Percentiles rank a stretch among this genome's conserved stretches.
phyloP scores from a whole-genome alignment of 1,139 yeast species.

The Kurtzmaniella quercitrusa region DNA sequence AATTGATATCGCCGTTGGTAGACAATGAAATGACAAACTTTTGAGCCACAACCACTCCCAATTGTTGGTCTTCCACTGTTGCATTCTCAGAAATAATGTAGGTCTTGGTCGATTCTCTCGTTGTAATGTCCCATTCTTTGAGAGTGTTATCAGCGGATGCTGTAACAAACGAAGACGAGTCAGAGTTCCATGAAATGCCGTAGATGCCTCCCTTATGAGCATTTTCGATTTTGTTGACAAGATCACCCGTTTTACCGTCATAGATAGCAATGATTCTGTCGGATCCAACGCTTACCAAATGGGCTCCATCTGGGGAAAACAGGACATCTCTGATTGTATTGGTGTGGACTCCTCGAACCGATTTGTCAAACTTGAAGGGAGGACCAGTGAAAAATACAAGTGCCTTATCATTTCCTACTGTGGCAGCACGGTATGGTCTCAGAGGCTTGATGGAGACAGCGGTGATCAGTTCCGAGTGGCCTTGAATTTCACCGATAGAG shows the following conservation, averaged over 20 bases:
- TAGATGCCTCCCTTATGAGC: conserved; percentile 80
- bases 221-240: conserved; percentile 46
- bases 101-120: conserved; percentile 32
- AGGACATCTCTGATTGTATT: conserved; percentile 78
- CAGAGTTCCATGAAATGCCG: conserved; percentile 66
- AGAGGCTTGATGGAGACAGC: conserved; percentile 83
- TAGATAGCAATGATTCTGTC: conserved; percentile 76
- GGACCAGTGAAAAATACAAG: conserved; percentile 88
- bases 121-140: conserved; percentile 52
- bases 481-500: conserved; percentile 91
- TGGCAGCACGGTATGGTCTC: conserved; percentile 91
- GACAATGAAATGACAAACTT: conserved; percentile 64
- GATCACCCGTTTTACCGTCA: conserved; percentile 87
- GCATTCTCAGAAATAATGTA: conserved; percentile 37
- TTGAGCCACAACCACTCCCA: conserved; percentile 71
- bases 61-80: conserved; percentile 61
- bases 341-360: conserved; percentile 70
- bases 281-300: conserved; percentile 78
- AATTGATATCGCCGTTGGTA: conserved; percentile 66
- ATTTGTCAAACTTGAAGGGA: conserved; percentile 79
- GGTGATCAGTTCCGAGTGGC: conserved; percentile 82
- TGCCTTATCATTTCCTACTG: conserved; percentile 85
- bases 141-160: conserved; percentile 80
- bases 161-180: conserved; percentile 62
- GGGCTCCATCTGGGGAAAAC: conserved; percentile 75